Conservation (phyloP, 148 eudicot genomes). For the Fagopyrum tataricum region DNA sequence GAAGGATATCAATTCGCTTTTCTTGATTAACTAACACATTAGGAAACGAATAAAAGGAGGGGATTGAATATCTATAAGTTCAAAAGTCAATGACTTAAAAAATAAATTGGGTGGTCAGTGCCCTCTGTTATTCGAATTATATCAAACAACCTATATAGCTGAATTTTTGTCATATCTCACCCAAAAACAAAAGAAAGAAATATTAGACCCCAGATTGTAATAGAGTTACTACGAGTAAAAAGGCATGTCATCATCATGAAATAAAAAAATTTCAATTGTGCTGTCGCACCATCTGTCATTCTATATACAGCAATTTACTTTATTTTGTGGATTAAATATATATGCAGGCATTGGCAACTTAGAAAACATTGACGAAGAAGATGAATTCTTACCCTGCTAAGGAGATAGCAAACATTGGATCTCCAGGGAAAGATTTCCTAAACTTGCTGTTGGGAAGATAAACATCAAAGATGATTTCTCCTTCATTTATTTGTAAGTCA, state of each 20-base stretch:
- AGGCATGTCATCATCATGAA: neutral
- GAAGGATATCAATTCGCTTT: neutral
- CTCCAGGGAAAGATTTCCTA: slow-evolving; percentile 77
- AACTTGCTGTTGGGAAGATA: slow-evolving; percentile 84
- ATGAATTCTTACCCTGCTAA: slow-evolving; percentile 43
- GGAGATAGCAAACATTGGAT: slow-evolving; percentile 58
- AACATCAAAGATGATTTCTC: slow-evolving; percentile 61
- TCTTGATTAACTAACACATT: neutral
- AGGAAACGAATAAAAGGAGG: neutral
- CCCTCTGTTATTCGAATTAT: neutral
- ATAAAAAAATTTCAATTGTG: neutral
- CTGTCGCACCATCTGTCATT: neutral
- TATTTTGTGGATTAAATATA: neutral
- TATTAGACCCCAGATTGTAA: neutral
- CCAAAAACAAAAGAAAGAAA: neutral
- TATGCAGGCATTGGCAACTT: neutral
- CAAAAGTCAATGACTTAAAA: neutral
- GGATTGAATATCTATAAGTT: neutral
- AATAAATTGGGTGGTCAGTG: neutral
- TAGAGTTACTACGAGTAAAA: neutral
- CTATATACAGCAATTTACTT: neutral
- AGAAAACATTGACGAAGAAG: neutral
- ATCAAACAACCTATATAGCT: neutral
- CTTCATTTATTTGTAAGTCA: slow-evolving; percentile 41
- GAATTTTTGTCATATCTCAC: neutral